phyloP scores from a whole-genome alignment of 2,329 filamentous ascomycete species.

The Orbilia oligospora region DNA sequence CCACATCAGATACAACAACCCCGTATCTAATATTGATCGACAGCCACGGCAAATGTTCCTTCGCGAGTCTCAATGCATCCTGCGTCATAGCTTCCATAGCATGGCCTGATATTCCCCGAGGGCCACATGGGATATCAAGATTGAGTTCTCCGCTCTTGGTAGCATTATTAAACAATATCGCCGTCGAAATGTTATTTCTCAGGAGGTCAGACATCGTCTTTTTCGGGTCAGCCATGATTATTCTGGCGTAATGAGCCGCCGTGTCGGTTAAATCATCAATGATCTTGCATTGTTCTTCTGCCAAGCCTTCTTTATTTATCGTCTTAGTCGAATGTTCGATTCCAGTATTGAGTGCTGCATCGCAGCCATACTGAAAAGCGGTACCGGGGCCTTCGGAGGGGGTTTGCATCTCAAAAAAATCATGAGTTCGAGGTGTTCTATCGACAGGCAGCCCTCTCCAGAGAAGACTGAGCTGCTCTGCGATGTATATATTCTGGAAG shows the following conservation, averaged over 20 bases:
- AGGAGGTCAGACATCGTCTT: neutral
- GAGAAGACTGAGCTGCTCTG: constrained; percentile 12
- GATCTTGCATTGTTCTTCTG: constrained; percentile 10
- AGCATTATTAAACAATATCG: constrained; percentile 7
- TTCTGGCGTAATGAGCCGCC: neutral
- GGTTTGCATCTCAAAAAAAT: constrained; percentile 20
- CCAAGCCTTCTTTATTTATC: constrained; percentile 13
- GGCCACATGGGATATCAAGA: neutral
- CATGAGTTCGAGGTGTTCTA: constrained; percentile 25
- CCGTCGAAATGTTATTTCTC: constrained; percentile 13
- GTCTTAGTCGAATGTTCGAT: neutral
- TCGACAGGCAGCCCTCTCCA: constrained; percentile 17
- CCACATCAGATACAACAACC: neutral
- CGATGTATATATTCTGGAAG: constrained; percentile 23
- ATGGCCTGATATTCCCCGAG: neutral
- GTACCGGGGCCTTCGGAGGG: neutral
- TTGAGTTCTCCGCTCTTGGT: neutral
- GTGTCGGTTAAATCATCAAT: constrained; percentile 5
- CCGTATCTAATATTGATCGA: constrained; percentile 22
- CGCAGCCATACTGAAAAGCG: constrained; percentile 9
- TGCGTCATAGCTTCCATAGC: constrained; percentile 16
- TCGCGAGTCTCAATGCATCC: constrained; percentile 6
- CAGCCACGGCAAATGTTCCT: constrained; percentile 20
- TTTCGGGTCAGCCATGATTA: constrained; percentile 9
- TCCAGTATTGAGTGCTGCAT: constrained; percentile 17